Base-by-base conservation (phyloP, 495 filamentous ascomycete species). In the Aspergillus sparsus region DNA sequence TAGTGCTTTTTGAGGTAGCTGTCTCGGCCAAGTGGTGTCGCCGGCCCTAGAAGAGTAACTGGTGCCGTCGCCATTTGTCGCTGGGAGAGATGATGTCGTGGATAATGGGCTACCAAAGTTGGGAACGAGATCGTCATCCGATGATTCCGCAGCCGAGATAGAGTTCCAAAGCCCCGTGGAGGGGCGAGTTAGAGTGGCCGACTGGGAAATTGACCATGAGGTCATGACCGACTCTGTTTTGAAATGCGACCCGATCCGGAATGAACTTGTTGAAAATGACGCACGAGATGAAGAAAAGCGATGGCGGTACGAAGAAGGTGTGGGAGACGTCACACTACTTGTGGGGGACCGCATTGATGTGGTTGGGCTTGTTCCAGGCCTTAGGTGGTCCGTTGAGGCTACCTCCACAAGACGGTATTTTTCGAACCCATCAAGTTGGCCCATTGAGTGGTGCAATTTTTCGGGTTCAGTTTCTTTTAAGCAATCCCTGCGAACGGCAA, bases 311-410 rank as follows among this genome's bases (percentile, higher is more conserved):
- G 61, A 49, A 49, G 68, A 31, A 45, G 66, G 44, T 51, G 64
- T 55, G 55, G 65, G 60, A 34, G 67, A 53, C 44, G 63, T 16
- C 51, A 66, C 32, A 54, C 68, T 58, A 62, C 35, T 68, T 6
- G 75, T 66, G 21, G 72, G 73, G 4, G 68, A 53, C 21, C 73
- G 64, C 10, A 32, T 16, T 0, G 71, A 68, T 15, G 66, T 62
- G 21, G 74, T 55, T 11, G 69, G 72, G 51, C 74, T 73, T 21
- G 68, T 71, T n/a, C 81, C 77, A 6, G 83, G 78, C 9, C 87
- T 84, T 5, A 96, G 78, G 68, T 97, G 93, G 18, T 96, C 93
- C 1, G 85, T 88, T 33, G 87, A 93, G 31, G 89, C 89, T 12
- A 89, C 77, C 15, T 95, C 67, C 66, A 86, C 87, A 55, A 97